These are phyloP conservation scores for Plasmodium gallinaceum DNA, from an alignment of 169 alveolate species.

Conservation along the genomic window DNA sequence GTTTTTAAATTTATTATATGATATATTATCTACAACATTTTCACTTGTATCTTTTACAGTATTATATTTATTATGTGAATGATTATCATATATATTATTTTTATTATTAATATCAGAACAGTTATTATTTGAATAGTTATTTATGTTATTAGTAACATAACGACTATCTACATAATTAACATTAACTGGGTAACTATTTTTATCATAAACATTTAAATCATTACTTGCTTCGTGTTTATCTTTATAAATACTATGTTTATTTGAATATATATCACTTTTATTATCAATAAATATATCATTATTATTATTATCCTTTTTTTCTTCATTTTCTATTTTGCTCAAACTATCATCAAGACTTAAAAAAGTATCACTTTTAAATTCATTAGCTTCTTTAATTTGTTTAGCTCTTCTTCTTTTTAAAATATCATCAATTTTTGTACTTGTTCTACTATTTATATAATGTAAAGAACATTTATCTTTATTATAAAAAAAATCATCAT, in stretches of 20 bases:
- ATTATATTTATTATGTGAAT: conserved; percentile 1
- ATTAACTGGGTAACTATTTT: no score
- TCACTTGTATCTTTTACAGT: not conserved
- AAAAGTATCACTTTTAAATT: conserved; percentile 3
- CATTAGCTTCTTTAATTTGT: conserved; percentile 6
- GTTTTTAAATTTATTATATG: conserved; percentile 12
- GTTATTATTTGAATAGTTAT: conserved; percentile 15
- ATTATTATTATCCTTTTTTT: not conserved
- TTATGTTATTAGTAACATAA: not conserved
- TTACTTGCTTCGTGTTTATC: no score
- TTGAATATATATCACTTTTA: not conserved
- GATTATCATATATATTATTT: not conserved
- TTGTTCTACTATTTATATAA: conserved; percentile 65
- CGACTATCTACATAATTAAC: no score
- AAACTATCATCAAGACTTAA: conserved; percentile 4
- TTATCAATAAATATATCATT: not conserved
- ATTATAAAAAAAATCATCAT: conserved; percentile 72
- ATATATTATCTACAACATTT: not conserved
- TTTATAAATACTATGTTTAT: no score
- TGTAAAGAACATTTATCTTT: conserved; percentile 45
- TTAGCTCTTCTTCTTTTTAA: conserved; percentile 60
- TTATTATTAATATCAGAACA: not conserved
- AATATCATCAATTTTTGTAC: conserved; percentile 74
- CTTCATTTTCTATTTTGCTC: not conserved
- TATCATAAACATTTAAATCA: no score